Conservation (phyloP, 2,329 filamentous ascomycete species). For the Cladophialophora bantiana region DNA sequence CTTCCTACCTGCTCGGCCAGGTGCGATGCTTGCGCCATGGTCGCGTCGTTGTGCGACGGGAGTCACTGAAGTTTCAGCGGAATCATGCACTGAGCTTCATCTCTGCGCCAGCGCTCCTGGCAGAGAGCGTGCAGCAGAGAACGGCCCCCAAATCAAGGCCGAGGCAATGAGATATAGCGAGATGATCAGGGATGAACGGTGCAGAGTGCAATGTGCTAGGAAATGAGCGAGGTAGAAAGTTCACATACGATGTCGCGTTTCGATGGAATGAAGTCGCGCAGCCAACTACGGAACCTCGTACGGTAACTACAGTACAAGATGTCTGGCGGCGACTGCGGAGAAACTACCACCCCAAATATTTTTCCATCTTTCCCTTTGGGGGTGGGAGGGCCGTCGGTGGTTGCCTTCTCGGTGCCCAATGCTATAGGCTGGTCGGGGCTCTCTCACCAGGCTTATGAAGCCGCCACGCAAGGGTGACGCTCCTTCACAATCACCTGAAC, state of each 20-base stretch:
- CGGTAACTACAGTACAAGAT: no score
- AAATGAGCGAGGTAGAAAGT: background rate
- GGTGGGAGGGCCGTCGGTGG: no score
- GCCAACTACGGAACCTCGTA: background rate
- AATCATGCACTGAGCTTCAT: background rate
- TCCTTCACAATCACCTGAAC: no score
- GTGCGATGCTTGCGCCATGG: conserved; percentile 27
- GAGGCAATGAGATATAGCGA: background rate
- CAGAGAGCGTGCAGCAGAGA: background rate
- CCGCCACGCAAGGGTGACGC: no score
- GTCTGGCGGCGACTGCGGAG: no score
- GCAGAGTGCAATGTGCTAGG: background rate
- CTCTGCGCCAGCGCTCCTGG: background rate
- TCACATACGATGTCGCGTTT: background rate
- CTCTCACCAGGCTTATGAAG: no score
- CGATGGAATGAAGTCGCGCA: background rate
- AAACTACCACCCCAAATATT: no score
- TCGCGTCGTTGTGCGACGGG: background rate
- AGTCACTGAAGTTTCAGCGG: background rate
- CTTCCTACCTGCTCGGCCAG: conserved; percentile 47
- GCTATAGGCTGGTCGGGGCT: no score
- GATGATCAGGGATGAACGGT: background rate
- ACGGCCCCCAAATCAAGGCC: background rate
- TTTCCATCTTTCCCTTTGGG: no score
- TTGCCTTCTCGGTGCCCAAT: no score